Percentiles rank a stretch among this genome's conserved stretches.
Conservation (phyloP, 768 basidiomycete genomes). For the Jaapia argillacea region DNA sequence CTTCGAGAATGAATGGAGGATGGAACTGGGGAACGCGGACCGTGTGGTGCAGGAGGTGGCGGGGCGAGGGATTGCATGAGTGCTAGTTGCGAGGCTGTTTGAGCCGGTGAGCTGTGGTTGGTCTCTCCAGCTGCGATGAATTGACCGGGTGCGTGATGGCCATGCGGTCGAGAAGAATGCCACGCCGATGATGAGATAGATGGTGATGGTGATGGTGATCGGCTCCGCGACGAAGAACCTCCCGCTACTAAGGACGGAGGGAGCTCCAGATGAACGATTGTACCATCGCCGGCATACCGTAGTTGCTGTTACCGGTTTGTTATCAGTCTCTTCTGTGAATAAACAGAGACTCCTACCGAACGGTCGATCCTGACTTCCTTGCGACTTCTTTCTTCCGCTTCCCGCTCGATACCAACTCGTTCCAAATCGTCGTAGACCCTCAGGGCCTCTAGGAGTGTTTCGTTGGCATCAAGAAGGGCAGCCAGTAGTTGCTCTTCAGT, state of each 20-base stretch:
- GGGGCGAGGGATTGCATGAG: conserved; percentile 39
- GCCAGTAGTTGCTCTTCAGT: conserved; percentile 68
- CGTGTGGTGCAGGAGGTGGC: conserved; percentile 59
- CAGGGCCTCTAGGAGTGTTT: conserved; percentile 56
- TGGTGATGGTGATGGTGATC: conserved; percentile 28
- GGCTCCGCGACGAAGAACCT: conserved; percentile 30
- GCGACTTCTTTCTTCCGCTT: conserved; percentile 60
- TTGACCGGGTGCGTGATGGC: conserved; percentile 15
- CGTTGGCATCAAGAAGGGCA: conserved; percentile 65
- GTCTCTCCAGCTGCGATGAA: conserved; percentile 13
- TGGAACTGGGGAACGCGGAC: conserved; percentile 56
- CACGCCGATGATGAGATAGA: conserved; percentile 17
- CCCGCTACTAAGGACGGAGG: conserved; percentile 16
- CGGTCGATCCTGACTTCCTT: conserved; percentile 59
- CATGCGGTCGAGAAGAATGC: conserved; percentile 15
- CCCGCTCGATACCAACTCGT: conserved; percentile 48
- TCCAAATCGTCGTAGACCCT: conserved; percentile 72
- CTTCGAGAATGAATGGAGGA: conserved; percentile 43
- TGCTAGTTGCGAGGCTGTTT: conserved; percentile 14
- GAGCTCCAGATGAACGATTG: conserved; percentile 16
- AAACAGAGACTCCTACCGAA: conserved; percentile 56
- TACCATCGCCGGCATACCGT: conserved; percentile 26
- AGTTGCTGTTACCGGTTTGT: conserved; percentile 26
- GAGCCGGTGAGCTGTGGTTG: conserved; percentile 6
- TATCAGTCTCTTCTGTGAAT: too few species aligned